A percentile compares a stretch with the other conserved stretches of the same genome.
phyloP scores from a whole-genome alignment of 108 stramenopile genomes.

The Skeletonema tropicum region DNA sequence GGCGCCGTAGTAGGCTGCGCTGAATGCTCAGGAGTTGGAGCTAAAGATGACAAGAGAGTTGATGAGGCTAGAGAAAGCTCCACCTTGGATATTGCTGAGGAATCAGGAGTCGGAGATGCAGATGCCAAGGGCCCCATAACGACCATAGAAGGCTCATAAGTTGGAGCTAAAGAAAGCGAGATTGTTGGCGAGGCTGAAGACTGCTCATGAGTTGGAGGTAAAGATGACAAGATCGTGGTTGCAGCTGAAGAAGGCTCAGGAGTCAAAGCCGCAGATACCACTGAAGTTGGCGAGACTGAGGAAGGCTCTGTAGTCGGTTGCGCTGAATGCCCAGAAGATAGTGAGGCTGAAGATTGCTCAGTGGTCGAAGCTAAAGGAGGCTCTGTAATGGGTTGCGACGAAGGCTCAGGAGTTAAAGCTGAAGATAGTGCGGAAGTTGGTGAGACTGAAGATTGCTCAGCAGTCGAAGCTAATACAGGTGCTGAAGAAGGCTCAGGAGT shows the following conservation, averaged over 20 bases:
- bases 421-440: not conserved
- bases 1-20: not conserved
- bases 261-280: not conserved
- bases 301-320: not conserved
- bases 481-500: too few relatives aligned
- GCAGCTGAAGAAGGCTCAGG: not conserved
- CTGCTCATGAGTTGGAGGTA: not conserved
- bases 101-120: not conserved
- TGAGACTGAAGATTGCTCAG: not conserved
- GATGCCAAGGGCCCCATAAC: too few relatives aligned
- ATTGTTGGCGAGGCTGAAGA: not conserved
- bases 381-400: too few relatives aligned
- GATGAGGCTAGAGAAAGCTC: not conserved
- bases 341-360: too few relatives aligned
- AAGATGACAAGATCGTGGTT: too few relatives aligned
- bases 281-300: not conserved
- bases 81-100: too few relatives aligned
- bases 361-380: not conserved
- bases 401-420: too few relatives aligned
- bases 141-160: too few relatives aligned
- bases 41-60: too few relatives aligned
- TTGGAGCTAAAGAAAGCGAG: too few relatives aligned
- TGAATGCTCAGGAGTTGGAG: not conserved
- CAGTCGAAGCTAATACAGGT: not conserved
- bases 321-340: not conserved